Evolutionary conservation across 2,329 filamentous ascomycete genomes (phyloP).

Genomic region (Xylaria sp.): DNA sequence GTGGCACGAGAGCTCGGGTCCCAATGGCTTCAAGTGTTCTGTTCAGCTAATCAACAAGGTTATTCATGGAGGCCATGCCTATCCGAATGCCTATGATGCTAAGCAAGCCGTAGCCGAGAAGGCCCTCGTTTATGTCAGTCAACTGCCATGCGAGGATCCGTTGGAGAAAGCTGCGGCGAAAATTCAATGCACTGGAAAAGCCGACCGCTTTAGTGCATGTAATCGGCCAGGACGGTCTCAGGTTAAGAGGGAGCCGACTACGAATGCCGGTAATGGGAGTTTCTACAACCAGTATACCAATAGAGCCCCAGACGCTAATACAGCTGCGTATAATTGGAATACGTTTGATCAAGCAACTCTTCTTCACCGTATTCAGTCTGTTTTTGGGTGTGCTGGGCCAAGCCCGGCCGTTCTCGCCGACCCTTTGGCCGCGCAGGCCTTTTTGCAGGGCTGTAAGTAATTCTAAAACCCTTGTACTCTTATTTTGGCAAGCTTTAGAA

Average conservation of each 20-base stretch:
- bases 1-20: conserved; percentile 36
- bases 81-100: conserved; percentile 36
- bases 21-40: conserved; percentile 37
- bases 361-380: conserved; percentile 38
- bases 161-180: conserved; percentile 7
- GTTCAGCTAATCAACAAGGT: conserved; percentile 38
- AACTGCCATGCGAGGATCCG: conserved; percentile 29
- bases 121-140: conserved; percentile 35
- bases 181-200: conserved; percentile 16
- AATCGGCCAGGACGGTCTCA: conserved; percentile 9
- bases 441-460: conserved; percentile 41
- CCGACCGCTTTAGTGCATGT: conserved; percentile 9
- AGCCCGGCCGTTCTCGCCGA: conserved; percentile 38
- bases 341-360: conserved; percentile 31
- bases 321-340: conserved; percentile 19
- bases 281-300: conserved; percentile 19
- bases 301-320: conserved; percentile 8
- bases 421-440: conserved; percentile 43
- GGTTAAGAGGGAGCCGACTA: conserved; percentile 21
- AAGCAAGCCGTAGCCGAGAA: conserved; percentile 41
- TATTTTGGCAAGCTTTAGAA: not conserved
- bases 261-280: conserved; percentile 4
- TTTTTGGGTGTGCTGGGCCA: conserved; percentile 38
- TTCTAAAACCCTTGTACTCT: not conserved
- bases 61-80: conserved; percentile 31